phyloP scores from a whole-genome alignment of 805 yeast species.

The Monosporozyma unispora region DNA sequence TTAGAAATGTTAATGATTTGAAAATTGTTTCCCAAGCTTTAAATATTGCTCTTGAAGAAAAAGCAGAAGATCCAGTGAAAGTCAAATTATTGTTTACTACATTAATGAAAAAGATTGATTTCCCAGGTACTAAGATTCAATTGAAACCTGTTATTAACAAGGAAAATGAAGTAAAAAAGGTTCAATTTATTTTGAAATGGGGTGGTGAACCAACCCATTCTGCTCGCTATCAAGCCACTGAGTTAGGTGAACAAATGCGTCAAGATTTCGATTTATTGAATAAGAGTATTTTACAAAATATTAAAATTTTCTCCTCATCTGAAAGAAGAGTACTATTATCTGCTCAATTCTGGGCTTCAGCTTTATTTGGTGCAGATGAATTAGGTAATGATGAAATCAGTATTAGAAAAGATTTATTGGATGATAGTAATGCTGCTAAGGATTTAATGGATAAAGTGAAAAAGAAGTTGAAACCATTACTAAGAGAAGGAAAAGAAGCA shows the following conservation, averaged over 20 bases:
- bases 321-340: constrained; percentile 92
- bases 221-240: constrained; percentile 87
- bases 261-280: constrained; percentile 84
- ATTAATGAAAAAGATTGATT: constrained; percentile 74
- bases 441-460: constrained; percentile 96
- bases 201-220: constrained; percentile 99
- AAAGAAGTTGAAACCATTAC: constrained; percentile 86
- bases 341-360: constrained; percentile 78
- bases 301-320: constrained; percentile 80
- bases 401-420: constrained; percentile 82
- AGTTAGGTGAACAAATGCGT: constrained; percentile 90
- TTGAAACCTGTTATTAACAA: constrained; percentile 74
- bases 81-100: constrained; percentile 71
- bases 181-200: constrained; percentile 94
- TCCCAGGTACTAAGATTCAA: constrained; percentile 96
- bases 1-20: constrained; percentile 80
- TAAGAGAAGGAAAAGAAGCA: constrained; percentile 93
- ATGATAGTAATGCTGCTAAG: constrained; percentile 96
- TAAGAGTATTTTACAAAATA: constrained; percentile 74
- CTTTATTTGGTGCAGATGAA: constrained; percentile 62
- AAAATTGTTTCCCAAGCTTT: constrained; percentile 80
- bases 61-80: constrained; percentile 73
- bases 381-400: constrained; percentile 71
- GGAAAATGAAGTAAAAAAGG: constrained; percentile 77
- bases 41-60: constrained; percentile 65